Evolutionary conservation across 2,329 filamentous ascomycete species (phyloP), one percentile per base, ranked within the genome.

Genomic region (Ophiosphaerella korrae): DNA sequence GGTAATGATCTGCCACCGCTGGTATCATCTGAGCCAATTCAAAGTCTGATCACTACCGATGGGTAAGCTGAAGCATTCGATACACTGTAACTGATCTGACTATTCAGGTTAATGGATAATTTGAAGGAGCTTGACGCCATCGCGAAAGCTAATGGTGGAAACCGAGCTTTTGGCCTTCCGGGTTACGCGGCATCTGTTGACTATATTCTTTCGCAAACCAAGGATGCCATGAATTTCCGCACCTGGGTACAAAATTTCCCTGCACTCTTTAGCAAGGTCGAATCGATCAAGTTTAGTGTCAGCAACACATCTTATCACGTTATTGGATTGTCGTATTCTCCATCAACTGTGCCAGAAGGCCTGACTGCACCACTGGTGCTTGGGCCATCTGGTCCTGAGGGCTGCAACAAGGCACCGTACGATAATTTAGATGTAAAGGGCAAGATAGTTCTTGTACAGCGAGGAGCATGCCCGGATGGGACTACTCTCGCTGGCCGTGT

Each of bases 141-240:
- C 46, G 83, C 77, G 11, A 71, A 70, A 26, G 74, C 78, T 44
- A 81, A 86, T 59, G 82, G 81, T 34, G 83, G 83, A 13, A 85
- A 84, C 67, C 77, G 84, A 43, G 84, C 84, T 5, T 85, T 84
- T 50, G 84, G 84, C 12, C 72, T 81, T 8, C 81, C 82, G 1
- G 84, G 84, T 12, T 86, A 80, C 74, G 77, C 78, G 43, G 83
- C 82, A 1, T 85, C 83, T 0, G 69, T 82, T 14, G 81, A 86
- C 58, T 86, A 81, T 61, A 72, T 86, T 49, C 73, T 83, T 5
- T 78, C 79, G 45, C 78, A 79, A 29, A 72, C 80, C 7, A 74
- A 74, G 26, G 74, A 76, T n/a, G 71, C 75, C 9, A 63, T 61
- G 23, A 63, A 67, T 47, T 69, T 67, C 54, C 59, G 51, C n/a